Evolutionary conservation across 2,329 filamentous ascomycete genomes (phyloP).

Genomic region (Diaporthe helianthi): DNA sequence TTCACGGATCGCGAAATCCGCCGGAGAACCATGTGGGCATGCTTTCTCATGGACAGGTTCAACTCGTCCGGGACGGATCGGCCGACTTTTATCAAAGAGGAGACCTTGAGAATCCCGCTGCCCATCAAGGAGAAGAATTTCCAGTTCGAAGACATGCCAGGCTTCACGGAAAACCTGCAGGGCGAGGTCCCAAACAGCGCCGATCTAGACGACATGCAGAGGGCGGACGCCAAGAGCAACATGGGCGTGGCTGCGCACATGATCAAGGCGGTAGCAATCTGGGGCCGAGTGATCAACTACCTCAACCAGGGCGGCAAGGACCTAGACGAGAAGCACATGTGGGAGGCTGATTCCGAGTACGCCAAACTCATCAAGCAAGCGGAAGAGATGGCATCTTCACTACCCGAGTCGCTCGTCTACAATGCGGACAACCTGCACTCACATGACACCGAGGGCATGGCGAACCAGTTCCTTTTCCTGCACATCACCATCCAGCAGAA

Average conservation of each 20-base stretch:
- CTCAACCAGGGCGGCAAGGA: constrained; percentile 89
- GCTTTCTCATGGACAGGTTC: constrained; percentile 96
- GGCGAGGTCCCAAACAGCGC: constrained; percentile 72
- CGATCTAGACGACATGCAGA: constrained; percentile 67
- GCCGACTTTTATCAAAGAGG: constrained; percentile 89
- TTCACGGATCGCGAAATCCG: constrained; percentile 94
- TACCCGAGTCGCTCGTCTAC: constrained; percentile 78
- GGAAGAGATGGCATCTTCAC: constrained; percentile 70
- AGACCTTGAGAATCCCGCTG: constrained; percentile 86
- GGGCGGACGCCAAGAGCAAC: constrained; percentile 75
- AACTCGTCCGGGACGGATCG: constrained; percentile 94
- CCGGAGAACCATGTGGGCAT: constrained; percentile 96
- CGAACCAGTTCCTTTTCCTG: constrained; percentile 90
- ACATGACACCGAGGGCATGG: constrained; percentile 83
- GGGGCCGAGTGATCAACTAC: constrained; percentile 90
- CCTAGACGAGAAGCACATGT: constrained; percentile 77
- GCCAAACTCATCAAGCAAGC: constrained; percentile 72
- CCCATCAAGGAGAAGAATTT: constrained; percentile 92
- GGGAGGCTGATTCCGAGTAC: constrained; percentile 82
- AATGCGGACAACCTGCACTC: constrained; percentile 81
- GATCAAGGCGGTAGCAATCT: constrained; percentile 82
- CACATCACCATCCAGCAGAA: constrained; percentile 92
- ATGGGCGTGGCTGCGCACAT: constrained; percentile 96
- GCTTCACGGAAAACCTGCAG: constrained; percentile 81
- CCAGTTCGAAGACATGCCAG: constrained; percentile 82